phyloP scores from a whole-genome alignment of 2,329 filamentous ascomycete genomes.

The Xylaria sp. region DNA sequence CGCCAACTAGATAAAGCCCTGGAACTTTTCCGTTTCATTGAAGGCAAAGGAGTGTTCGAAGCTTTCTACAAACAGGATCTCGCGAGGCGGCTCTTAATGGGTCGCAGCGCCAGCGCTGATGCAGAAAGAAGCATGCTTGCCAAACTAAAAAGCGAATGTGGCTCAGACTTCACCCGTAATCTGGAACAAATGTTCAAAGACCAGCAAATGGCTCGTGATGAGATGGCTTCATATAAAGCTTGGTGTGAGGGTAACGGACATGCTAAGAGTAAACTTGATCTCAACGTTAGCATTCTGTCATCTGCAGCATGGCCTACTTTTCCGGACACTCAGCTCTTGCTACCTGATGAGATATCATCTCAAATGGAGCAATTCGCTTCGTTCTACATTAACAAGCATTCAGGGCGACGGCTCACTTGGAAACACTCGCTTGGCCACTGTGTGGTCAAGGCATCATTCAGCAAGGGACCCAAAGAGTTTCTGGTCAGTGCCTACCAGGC shows the following conservation, averaged over 20 bases:
- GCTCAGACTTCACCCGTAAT: slow-evolving; percentile 93
- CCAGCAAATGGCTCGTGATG: slow-evolving; percentile 88
- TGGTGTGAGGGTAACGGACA: slow-evolving; percentile 59
- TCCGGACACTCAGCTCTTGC: slow-evolving; percentile 71
- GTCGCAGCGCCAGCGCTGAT: slow-evolving; percentile 89
- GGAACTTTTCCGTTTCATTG: slow-evolving; percentile 94
- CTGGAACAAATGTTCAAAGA: slow-evolving; percentile 99
- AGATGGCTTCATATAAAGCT: slow-evolving; percentile 86
- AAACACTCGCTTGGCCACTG: slow-evolving; percentile 94
- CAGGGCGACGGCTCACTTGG: slow-evolving; percentile 84
- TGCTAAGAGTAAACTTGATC: slow-evolving; percentile 64
- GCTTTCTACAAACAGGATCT: slow-evolving; percentile 99
- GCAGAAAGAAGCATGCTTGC: slow-evolving; percentile 95
- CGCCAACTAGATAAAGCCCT: slow-evolving; percentile 90
- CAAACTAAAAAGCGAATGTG: slow-evolving; percentile 91
- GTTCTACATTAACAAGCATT: slow-evolving; percentile 90
- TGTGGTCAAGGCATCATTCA: slow-evolving; percentile 80
- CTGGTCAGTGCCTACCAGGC: slow-evolving; percentile 92
- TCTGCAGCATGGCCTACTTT: slow-evolving; percentile 93
- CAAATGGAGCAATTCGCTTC: slow-evolving; percentile 81
- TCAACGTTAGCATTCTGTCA: slow-evolving; percentile 90
- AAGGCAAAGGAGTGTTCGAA: slow-evolving; percentile 97
- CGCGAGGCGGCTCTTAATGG: slow-evolving; percentile 87
- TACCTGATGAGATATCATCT: slow-evolving; percentile 77
- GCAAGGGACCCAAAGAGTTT: slow-evolving; percentile 82